These are phyloP conservation scores for Emmonsiellopsis sp. DNA, from an alignment of 2,329 filamentous ascomycete genomes.

Conservation along the genomic window DNA sequence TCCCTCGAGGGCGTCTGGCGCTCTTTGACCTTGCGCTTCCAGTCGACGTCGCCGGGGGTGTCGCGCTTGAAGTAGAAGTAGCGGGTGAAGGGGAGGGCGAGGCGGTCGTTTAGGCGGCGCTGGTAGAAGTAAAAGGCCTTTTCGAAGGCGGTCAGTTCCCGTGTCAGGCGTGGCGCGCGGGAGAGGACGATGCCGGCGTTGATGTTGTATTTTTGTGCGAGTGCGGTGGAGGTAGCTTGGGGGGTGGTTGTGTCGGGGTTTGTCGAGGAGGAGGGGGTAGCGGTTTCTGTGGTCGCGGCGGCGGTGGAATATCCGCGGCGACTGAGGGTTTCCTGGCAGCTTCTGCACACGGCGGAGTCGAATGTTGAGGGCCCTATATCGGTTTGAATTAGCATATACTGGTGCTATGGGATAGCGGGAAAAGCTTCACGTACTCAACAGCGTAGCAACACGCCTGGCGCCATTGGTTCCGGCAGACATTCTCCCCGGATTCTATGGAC, in stretches of 20 bases:
- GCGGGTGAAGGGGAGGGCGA: conserved; percentile 75
- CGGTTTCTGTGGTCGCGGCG: conserved; percentile 27
- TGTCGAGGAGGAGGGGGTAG: conserved; percentile 21
- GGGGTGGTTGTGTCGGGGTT: conserved; percentile 13
- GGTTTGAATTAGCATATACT: background rate
- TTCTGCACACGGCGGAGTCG: conserved; percentile 33
- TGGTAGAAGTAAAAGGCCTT: conserved; percentile 94
- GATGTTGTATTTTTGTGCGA: conserved; percentile 34
- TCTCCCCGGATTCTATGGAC: conserved; percentile 12
- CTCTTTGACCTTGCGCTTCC: conserved; percentile 74
- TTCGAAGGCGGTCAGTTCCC: conserved; percentile 76
- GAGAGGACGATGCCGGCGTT: conserved; percentile 71
- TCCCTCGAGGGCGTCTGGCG: conserved; percentile 72
- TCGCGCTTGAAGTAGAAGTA: conserved; percentile 93
- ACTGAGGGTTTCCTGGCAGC: conserved; percentile 32
- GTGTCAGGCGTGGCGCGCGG: conserved; percentile 78
- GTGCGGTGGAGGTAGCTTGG: conserved; percentile 14
- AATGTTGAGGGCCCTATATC: conserved; percentile 18
- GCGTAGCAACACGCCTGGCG: conserved; percentile 29
- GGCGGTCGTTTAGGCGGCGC: conserved; percentile 87
- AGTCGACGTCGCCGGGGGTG: conserved; percentile 75
- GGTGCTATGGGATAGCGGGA: background rate
- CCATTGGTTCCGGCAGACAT: conserved; percentile 35
- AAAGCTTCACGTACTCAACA: conserved; percentile 25
- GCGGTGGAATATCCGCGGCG: conserved; percentile 33